A percentile compares a stretch with the other conserved stretches of the same genome.
Evolutionary conservation across 768 basidiomycete genomes (phyloP).

Genomic region (Pleurotus tuoliensis): DNA sequence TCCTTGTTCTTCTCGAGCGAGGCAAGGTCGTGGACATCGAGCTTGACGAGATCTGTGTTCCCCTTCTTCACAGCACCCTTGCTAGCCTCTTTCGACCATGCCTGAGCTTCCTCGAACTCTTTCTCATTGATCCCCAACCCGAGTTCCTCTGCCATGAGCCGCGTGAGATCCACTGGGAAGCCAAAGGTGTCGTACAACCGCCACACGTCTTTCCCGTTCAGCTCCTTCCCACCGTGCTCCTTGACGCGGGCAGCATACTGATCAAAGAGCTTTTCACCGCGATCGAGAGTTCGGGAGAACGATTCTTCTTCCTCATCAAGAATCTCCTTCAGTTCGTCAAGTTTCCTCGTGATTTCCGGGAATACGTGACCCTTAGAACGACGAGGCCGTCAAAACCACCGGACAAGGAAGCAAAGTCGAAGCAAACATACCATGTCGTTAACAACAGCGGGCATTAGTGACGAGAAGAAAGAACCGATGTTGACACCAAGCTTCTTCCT

Average conservation of each 20-base stretch:
- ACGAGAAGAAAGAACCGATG: conserved; percentile 94
- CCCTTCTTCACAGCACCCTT: conserved; percentile 78
- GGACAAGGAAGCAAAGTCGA: neutral
- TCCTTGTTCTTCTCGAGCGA: conserved; percentile 70
- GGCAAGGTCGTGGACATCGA: conserved; percentile 94
- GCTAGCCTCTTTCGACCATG: conserved; percentile 86
- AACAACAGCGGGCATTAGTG: conserved; percentile 83
- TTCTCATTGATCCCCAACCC: conserved; percentile 79
- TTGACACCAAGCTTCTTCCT: conserved; percentile 91
- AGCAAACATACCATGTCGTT: conserved; percentile 70
- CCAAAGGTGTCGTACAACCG: conserved; percentile 96
- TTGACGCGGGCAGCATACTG: conserved; percentile 72
- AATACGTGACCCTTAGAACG: conserved; percentile 69
- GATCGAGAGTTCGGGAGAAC: conserved; percentile 94
- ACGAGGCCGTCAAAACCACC: conserved; percentile 10
- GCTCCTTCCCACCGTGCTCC: conserved; percentile 55
- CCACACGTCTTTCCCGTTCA: conserved; percentile 95
- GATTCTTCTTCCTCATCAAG: conserved; percentile 97
- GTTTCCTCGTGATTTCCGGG: conserved; percentile 86
- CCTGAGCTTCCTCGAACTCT: conserved; percentile 88
- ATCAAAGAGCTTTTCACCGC: conserved; percentile 94
- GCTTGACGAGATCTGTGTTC: conserved; percentile 66
- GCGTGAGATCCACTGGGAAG: conserved; percentile 95
- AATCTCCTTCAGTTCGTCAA: conserved; percentile 87
- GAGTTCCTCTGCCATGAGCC: conserved; percentile 95